Base-by-base conservation (phyloP, 768 basidiomycete genomes). In the Mycena floridula region DNA sequence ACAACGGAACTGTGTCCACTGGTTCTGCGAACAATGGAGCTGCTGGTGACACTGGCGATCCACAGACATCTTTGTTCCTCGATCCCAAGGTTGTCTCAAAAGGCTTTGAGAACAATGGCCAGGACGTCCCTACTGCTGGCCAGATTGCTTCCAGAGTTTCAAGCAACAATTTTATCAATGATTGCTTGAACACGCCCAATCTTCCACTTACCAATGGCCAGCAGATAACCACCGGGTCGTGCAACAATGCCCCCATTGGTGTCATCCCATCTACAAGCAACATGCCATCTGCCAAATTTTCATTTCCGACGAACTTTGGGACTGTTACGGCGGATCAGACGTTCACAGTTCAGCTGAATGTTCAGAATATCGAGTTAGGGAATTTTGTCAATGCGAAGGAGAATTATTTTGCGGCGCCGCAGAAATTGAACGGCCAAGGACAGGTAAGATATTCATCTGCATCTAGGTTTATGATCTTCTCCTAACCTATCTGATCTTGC, bases 161-260 rank as follows among this genome's bases (percentile, higher is more conserved):
- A 22, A 62, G 61, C 23, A 74, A 77, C 60, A 77, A 77, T 60
- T 78, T 70, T 54, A 71, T 74, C 60, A 69, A 72, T 61, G 68
- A 66, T 51, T 74, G 69, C 54, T 51, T 62, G 28, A 67, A 73
- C 6, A 57, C 71, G 4, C 61, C 72, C 6, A 52, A 70, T 41
- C 58, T 73, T 42, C 72, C 80, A 9, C 64, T 83, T 45, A 85
- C 84, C 42, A 74, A 76, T 53, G 74, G 73, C 24, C 49, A 63
- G 46, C 68, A 66, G 46, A 59, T 66, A 73, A 72, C 54, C 59
- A 64, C n/a, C n/a, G n/a, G n/a, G n/a, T n/a, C n/a, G n/a, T n/a
- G n/a, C n/a, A n/a, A n/a, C n/a, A n/a, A n/a, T 15, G 59, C 64
- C 13, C 61, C 63, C 2, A 67, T 76, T 58, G 72, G 72, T 50